Percentiles rank a stretch among this genome's conserved stretches.
phyloP scores from a whole-genome alignment of 2,329 filamentous ascomycete genomes.

The Mycogone perniciosa region DNA sequence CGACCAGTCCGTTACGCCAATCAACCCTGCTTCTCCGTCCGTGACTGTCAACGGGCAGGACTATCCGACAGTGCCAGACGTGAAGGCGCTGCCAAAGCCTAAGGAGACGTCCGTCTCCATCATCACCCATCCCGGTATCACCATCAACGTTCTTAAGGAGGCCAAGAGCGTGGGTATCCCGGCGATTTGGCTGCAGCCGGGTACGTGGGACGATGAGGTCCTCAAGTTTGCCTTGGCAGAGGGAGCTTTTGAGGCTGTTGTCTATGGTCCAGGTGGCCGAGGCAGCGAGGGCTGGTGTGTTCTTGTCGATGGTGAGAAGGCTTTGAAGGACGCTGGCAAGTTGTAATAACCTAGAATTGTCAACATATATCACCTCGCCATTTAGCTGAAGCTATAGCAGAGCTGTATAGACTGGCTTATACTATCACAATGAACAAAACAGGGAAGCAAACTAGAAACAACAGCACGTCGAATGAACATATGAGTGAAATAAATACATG shows the following conservation, averaged over 20 bases:
- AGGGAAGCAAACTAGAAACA: too few species aligned
- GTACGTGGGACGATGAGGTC: slow-evolving; percentile 73
- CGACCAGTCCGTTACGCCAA: slow-evolving; percentile 68
- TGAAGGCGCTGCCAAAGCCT: slow-evolving; percentile 60
- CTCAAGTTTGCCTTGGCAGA: slow-evolving; percentile 59
- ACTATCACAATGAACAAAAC: too few species aligned
- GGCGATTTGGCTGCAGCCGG: slow-evolving; percentile 85
- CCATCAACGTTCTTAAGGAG: slow-evolving; percentile 66
- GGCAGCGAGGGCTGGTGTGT: slow-evolving; percentile 81
- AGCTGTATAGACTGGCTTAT: too few species aligned
- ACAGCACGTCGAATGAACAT: too few species aligned
- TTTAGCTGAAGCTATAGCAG: background rate
- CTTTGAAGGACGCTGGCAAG: slow-evolving; percentile 51
- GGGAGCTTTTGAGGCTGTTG: slow-evolving; percentile 60
- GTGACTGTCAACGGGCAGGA: slow-evolving; percentile 55
- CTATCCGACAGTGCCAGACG: slow-evolving; percentile 59
- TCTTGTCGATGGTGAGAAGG: slow-evolving; percentile 71
- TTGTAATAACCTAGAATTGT: slow-evolving; percentile 23
- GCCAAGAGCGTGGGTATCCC: slow-evolving; percentile 67
- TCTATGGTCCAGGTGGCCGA: slow-evolving; percentile 55
- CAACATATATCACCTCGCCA: too few species aligned
- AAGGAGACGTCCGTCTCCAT: slow-evolving; percentile 70
- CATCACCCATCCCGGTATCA: slow-evolving; percentile 78
- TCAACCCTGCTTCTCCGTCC: slow-evolving; percentile 66
- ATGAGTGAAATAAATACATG: too few species aligned